A percentile compares a stretch with the other conserved stretches of the same genome.
phyloP scores from a whole-genome alignment of 2,329 filamentous ascomycete genomes.

The Phyllosticta citriasiana region DNA sequence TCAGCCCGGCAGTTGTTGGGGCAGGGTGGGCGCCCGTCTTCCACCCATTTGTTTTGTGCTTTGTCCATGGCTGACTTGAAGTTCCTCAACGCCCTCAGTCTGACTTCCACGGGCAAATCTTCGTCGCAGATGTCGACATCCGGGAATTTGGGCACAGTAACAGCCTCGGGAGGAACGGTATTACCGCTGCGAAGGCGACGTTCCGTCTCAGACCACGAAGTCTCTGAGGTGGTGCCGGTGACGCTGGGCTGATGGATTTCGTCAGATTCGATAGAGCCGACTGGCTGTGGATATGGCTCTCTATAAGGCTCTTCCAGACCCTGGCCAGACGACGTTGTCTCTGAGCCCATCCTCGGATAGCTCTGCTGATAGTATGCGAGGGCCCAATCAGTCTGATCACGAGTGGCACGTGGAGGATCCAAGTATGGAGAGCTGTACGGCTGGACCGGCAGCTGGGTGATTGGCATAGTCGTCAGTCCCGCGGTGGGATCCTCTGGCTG shows the following conservation, averaged over 20 bases:
- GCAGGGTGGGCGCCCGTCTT: background rate
- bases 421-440: no score
- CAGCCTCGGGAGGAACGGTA: background rate
- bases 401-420: no score
- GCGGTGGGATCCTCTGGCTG: no score
- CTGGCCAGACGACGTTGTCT: background rate
- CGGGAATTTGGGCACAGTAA: background rate
- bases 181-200: background rate
- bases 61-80: background rate
- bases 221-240: background rate
- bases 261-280: background rate
- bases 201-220: background rate
- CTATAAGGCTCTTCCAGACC: background rate
- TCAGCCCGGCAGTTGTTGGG: no score
- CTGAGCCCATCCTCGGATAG: background rate
- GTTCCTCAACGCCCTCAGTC: background rate
- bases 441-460: no score
- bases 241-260: background rate
- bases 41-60: background rate
- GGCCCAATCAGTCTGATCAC: no score
- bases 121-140: background rate
- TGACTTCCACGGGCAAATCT: background rate
- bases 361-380: background rate
- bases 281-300: background rate
- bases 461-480: no score